Evolutionary conservation across 1,284 basidiomycete species (phyloP), one percentile per base, ranked within the genome.

Genomic region (Ceratobasidium papillatum): DNA sequence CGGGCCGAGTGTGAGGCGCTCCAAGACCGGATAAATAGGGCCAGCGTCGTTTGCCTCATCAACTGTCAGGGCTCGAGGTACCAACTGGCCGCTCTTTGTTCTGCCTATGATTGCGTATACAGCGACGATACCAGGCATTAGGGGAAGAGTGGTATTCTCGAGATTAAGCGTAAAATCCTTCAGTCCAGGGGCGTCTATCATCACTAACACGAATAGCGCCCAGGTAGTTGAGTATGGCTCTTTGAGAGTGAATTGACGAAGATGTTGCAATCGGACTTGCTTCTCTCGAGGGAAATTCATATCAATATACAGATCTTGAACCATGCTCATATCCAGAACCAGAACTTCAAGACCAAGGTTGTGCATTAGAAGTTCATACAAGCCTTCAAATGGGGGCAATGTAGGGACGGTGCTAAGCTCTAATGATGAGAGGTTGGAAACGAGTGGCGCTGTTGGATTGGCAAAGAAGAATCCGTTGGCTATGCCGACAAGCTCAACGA

Each of bases 101-200:
- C 30, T 47, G 7, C 25, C 43, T 25, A 32, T 64, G 3, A 3
- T 4, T 19, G 45, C 45, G 19, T 12, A 47, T 9, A 17, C 19
- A 19, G 45, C 19, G 19, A 47, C 19, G 19, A 19, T 19, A n/a
- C 45, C 45, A 19, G 45, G 45, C 19, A 47, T 7, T n/a, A 3
- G 45, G 19, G 45, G 45, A 3, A 12, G 19, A 9, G 19, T 17
- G 19, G 45, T 25, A 25, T 47, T 17, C 8, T 25, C 34, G n/a
- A 68, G 49, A 32, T 52, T 14, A 7, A 68, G 34, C 25, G 51
- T 3, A 27, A 68, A 41, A 8, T n/a, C 34, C 49, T 68, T 49
- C 14, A 68, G 32, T 27, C 34, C 49, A 11, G 65, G 65, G 12
- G 65, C 65, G 27, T 68, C 65, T 22, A 68, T 54, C 65, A 68